Conservation (phyloP, 305 asterid species). For the Rubia tinctorum region DNA sequence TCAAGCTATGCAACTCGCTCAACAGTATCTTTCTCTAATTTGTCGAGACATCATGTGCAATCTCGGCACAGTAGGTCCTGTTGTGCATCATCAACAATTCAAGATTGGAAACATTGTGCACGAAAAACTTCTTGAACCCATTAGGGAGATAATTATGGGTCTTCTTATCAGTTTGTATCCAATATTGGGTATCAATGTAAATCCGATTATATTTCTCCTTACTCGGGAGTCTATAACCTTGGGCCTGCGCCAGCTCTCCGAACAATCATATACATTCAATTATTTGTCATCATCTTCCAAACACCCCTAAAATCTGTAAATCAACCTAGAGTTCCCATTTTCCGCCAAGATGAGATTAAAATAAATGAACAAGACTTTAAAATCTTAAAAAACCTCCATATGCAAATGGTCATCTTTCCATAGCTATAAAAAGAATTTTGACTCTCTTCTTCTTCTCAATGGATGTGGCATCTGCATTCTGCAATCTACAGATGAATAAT, state of each 20-base stretch:
- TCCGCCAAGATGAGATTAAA: not conserved
- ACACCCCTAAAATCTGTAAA: not conserved
- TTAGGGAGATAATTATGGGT: constrained; percentile 65
- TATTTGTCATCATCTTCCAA: too few relatives aligned
- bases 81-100: constrained; percentile 69
- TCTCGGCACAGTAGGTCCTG: constrained; percentile 67
- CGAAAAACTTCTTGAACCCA: constrained; percentile 65
- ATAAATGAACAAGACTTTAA: not conserved
- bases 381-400: constrained; percentile 62
- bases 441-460: constrained; percentile 71
- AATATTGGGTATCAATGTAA: constrained; percentile 63
- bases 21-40: constrained; percentile 57
- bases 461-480: constrained; percentile 41
- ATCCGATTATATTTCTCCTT: constrained; percentile 67
- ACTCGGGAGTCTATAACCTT: constrained; percentile 82
- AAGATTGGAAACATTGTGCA: constrained; percentile 56
- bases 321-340: not conserved
- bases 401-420: constrained; percentile 79
- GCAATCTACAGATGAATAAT: constrained; percentile 46
- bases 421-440: constrained; percentile 64
- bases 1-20: constrained; percentile 66
- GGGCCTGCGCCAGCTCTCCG: constrained; percentile 62
- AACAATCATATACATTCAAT: not conserved
- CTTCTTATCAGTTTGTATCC: constrained; percentile 66
- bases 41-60: constrained; percentile 62